phyloP scores from a whole-genome alignment of 345 rosid species.

The Laguncularia racemosa region DNA sequence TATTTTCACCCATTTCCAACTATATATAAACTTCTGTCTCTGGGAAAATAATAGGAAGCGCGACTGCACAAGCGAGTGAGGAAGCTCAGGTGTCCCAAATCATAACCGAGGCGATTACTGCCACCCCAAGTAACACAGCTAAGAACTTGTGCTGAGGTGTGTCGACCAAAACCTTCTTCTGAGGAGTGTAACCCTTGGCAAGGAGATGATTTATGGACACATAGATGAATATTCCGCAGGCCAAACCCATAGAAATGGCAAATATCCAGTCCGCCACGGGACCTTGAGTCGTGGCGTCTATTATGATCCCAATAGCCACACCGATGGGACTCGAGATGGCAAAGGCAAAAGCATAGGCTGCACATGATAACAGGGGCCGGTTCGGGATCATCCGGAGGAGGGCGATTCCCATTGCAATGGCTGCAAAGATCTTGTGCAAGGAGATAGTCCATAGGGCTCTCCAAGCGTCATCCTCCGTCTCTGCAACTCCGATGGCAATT shows the following conservation, averaged over 20 bases:
- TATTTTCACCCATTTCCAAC: too few relatives aligned
- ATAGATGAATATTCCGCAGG: slow-evolving; percentile 71
- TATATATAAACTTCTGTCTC: too few relatives aligned
- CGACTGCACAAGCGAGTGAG: neutral
- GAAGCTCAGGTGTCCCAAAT: slow-evolving; percentile 52
- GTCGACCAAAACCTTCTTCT: slow-evolving; percentile 18
- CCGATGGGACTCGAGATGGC: slow-evolving; percentile 77
- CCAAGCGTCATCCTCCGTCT: slow-evolving; percentile 59
- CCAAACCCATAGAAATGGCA: slow-evolving; percentile 70
- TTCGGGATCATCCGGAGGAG: slow-evolving; percentile 67
- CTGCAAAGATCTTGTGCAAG: slow-evolving; percentile 73
- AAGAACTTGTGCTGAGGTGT: slow-evolving; percentile 41
- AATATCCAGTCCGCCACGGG: slow-evolving; percentile 65
- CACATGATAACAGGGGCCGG: slow-evolving; percentile 49
- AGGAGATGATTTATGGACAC: slow-evolving; percentile 68
- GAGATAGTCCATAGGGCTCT: slow-evolving; percentile 70
- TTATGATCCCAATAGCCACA: slow-evolving; percentile 60
- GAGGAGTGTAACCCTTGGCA: slow-evolving; percentile 50
- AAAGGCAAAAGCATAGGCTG: slow-evolving; percentile 60
- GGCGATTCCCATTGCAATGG: slow-evolving; percentile 82
- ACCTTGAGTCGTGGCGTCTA: slow-evolving; percentile 72
- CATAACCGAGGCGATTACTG: slow-evolving; percentile 61
- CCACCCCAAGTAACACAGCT: slow-evolving; percentile 54
- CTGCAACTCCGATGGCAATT: slow-evolving; percentile 41
- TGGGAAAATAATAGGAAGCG: neutral